Conservation (phyloP, 495 filamentous ascomycete species). For the Podospora sp. region DNA sequence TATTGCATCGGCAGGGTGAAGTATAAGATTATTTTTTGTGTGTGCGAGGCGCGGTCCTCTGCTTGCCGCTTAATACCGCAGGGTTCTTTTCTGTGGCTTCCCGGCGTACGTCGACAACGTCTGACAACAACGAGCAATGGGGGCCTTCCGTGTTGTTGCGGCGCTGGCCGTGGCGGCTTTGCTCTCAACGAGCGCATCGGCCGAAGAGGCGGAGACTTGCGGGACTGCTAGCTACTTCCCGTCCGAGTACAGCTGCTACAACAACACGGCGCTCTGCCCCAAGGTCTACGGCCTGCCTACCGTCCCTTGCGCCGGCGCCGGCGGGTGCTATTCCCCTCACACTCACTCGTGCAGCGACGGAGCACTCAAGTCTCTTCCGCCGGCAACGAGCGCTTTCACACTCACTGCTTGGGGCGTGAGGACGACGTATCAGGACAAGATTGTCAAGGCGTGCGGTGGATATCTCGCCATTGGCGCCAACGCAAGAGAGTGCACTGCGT, state of each 20-base stretch:
- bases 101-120: neutral
- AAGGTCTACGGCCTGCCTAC: conserved; percentile 16
- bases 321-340: conserved; percentile 22
- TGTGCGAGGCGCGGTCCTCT: too few species aligned
- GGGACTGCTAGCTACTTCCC: conserved; percentile 17
- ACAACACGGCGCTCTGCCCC: conserved; percentile 23
- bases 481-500: conserved; percentile 20
- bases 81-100: too few species aligned
- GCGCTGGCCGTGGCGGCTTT: neutral
- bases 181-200: neutral
- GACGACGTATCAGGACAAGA: conserved; percentile 5
- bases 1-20: too few species aligned
- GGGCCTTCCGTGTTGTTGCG: neutral
- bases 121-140: neutral
- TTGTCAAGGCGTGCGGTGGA: conserved; percentile 20
- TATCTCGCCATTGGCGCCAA: conserved; percentile 25
- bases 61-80: too few species aligned
- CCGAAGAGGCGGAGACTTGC: neutral
- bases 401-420: conserved; percentile 10
- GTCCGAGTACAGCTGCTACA: conserved; percentile 23
- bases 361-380: neutral
- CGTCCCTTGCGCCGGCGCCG: conserved; percentile 14
- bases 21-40: too few species aligned
- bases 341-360: conserved; percentile 13
- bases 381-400: conserved; percentile 14